Evolutionary conservation across 2,329 filamentous ascomycete genomes (phyloP).

Genomic region (Trichoderma asperellum): DNA sequence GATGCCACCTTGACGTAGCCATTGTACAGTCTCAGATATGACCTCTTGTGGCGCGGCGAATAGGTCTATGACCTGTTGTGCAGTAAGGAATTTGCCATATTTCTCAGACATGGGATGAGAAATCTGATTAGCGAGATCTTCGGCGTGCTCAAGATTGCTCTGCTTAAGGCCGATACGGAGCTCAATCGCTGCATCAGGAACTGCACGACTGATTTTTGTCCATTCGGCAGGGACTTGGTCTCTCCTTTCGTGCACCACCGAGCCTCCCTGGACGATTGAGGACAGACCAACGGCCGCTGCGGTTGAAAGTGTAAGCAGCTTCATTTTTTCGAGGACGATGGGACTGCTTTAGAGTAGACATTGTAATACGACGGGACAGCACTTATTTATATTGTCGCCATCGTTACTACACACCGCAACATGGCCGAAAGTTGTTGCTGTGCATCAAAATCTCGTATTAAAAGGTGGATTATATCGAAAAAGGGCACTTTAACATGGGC

Average conservation of each 20-base stretch:
- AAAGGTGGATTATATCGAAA: background rate
- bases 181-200: constrained; percentile 28
- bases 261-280: background rate
- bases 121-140: constrained; percentile 32
- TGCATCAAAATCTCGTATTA: constrained; percentile 3
- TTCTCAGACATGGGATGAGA: constrained; percentile 45
- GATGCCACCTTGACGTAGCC: constrained; percentile 57
- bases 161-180: constrained; percentile 32
- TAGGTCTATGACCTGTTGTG: constrained; percentile 45
- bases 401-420: background rate
- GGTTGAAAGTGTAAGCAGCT: background rate
- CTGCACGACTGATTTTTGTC: constrained; percentile 29
- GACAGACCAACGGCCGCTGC: background rate
- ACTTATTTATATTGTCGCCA: background rate
- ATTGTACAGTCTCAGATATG: constrained; percentile 54
- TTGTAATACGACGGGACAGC: background rate
- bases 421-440: too few species aligned
- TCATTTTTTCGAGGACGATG: background rate
- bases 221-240: constrained; percentile 31
- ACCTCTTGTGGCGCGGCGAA: constrained; percentile 48
- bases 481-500: background rate
- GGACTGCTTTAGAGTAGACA: background rate
- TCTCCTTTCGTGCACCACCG: constrained; percentile 31
- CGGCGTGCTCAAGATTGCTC: constrained; percentile 31
- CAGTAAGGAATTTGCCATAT: constrained; percentile 52